Conservation (phyloP, 2,329 filamentous ascomycete genomes). For the Tolypocladium ophioglossoides region DNA sequence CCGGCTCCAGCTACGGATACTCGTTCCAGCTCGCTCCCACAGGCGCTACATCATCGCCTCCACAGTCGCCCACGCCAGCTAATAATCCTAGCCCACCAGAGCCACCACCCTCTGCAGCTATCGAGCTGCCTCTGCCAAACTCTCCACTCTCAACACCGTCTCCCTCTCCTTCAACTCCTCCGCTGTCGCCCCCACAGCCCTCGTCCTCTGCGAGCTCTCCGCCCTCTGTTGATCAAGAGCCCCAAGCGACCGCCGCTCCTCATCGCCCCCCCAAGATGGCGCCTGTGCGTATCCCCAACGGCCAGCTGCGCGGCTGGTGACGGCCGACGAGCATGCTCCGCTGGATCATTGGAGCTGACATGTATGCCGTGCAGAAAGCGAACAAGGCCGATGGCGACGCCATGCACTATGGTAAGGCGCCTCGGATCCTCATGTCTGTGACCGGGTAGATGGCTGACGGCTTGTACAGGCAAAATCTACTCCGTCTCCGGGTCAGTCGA, state of each 20-base stretch:
- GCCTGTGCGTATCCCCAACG: conserved; percentile 35
- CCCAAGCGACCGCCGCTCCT: conserved; percentile 14
- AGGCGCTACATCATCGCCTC: conserved; percentile 23
- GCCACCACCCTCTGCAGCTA: conserved; percentile 14
- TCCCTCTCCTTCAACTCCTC: conserved; percentile 20
- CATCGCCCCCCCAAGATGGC: conserved; percentile 37
- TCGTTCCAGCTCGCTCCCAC: conserved; percentile 2
- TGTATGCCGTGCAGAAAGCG: conserved; percentile 16
- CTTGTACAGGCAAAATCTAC: conserved; percentile 45
- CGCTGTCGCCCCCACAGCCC: conserved; percentile 18
- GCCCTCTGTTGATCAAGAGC: conserved; percentile 12
- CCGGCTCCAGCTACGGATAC: conserved; percentile 3
- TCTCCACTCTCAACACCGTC: conserved; percentile 28
- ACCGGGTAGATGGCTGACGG: conserved; percentile 10
- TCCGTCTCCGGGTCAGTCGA: conserved; percentile 49
- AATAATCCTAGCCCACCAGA: neutral
- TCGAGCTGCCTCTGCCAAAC: conserved; percentile 29
- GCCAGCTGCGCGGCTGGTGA: conserved; percentile 4
- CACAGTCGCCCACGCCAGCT: conserved; percentile 10
- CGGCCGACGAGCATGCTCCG: conserved; percentile 8
- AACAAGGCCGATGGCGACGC: conserved; percentile 26
- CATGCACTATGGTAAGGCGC: conserved; percentile 27
- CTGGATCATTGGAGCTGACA: conserved; percentile 12
- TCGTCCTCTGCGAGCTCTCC: conserved; percentile 15
- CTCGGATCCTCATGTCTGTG: neutral